Evolutionary conservation across 805 yeast genomes (phyloP).

Genomic region (Pichia sporocuriosa): DNA sequence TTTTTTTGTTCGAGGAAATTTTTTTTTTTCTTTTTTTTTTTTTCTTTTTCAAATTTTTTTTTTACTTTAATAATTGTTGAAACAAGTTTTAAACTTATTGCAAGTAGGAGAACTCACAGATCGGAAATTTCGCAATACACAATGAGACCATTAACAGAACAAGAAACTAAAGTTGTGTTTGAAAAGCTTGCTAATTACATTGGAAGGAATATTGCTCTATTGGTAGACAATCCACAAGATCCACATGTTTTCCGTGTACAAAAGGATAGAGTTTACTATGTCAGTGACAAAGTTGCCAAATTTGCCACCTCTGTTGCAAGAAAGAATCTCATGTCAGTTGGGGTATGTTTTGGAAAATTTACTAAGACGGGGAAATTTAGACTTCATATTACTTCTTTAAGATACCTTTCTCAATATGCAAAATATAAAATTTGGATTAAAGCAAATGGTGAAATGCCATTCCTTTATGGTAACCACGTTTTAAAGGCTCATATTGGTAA

Average conservation of each 20-base stretch:
- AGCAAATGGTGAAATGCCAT: slow-evolving; percentile 97
- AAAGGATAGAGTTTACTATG: slow-evolving; percentile 94
- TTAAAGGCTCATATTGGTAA: slow-evolving; percentile 94
- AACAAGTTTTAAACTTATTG: too few relatives aligned
- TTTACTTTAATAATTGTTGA: too few relatives aligned
- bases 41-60: too few relatives aligned
- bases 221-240: slow-evolving; percentile 78
- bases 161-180: slow-evolving; percentile 91
- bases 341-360: slow-evolving; percentile 91
- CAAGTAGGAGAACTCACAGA: too few relatives aligned
- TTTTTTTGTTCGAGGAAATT: too few relatives aligned
- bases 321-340: slow-evolving; percentile 84
- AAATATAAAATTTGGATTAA: slow-evolving; percentile 95
- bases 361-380: slow-evolving; percentile 96
- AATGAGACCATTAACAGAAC: slow-evolving; percentile 95
- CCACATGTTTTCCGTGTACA: slow-evolving; percentile 95
- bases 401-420: slow-evolving; percentile 78
- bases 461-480: slow-evolving; percentile 91
- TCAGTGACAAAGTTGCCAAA: slow-evolving; percentile 72
- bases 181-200: slow-evolving; percentile 94
- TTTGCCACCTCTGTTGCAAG: slow-evolving; percentile 89
- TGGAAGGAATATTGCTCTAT: slow-evolving; percentile 87
- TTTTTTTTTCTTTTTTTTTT: too few relatives aligned
- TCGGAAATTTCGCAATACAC: too few relatives aligned
- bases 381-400: slow-evolving; percentile 86